Evolutionary conservation across 1,284 basidiomycete genomes (phyloP).

Genomic region (Sanghuangporus weigelae): DNA sequence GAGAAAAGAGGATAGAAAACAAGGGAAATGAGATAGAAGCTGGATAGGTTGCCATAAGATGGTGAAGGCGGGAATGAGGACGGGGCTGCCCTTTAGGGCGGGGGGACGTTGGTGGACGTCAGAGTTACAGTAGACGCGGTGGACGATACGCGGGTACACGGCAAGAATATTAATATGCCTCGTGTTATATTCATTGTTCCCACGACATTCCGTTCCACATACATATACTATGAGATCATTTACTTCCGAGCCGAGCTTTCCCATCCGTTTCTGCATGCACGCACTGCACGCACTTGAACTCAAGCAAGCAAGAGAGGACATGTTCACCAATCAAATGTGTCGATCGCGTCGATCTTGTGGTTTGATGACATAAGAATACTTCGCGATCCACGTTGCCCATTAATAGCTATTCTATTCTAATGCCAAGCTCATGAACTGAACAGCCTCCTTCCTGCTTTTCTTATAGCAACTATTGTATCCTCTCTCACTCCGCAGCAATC

Average conservation of each 20-base stretch:
- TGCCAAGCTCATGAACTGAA: neutral
- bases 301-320: too few relatives aligned
- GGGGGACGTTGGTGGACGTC: neutral
- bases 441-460: neutral
- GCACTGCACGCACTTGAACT: neutral
- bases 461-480: neutral
- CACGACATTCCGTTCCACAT: neutral
- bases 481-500: neutral
- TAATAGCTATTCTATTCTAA: neutral
- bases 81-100: neutral
- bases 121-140: neutral
- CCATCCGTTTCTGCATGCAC: neutral
- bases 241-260: neutral
- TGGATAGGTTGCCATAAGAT: neutral
- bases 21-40: neutral
- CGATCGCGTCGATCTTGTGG: neutral
- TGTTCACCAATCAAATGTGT: neutral
- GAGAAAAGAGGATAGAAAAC: slow-evolving; percentile 27
- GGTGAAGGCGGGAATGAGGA: neutral
- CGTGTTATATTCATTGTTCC: neutral
- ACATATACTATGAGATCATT: too few relatives aligned
- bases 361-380: neutral
- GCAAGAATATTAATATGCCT: neutral
- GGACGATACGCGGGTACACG: neutral
- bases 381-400: neutral